Base-by-base conservation (phyloP, 2,329 filamentous ascomycete species). In the Chalaropsis ovoidea region DNA sequence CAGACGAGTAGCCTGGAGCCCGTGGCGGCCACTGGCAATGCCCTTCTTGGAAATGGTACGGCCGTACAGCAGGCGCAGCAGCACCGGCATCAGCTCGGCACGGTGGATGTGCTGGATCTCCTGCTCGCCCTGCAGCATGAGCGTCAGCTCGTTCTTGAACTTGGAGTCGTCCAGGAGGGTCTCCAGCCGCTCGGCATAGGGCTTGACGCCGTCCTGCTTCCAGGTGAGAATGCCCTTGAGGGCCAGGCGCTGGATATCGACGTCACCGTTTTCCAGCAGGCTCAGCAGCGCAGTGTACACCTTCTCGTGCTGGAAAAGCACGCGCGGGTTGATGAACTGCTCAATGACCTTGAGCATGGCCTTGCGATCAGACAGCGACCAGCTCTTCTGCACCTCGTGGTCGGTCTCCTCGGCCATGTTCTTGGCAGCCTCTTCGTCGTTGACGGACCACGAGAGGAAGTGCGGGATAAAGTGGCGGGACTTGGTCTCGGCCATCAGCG, bases 81-180 rank as follows among this genome's bases (percentile, higher is more conserved):
- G 79, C 4, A 99, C 84, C 1, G 94, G 93, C 80, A 97, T 89
- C 43, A 96, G 76, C 58, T 85, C 82, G 2, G 77, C 72, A 8
- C 88, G 84, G 72, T 99, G 90, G 62, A 87, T 83, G 6, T 85
- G 78, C 69, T 86, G 85, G 69, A 96, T 87, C 65, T 86, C 76
- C 66, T 85, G 85, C 19, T 89, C 86, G 17, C 87, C 83, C 71
- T 90, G 87, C 64, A 99, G 82, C 69, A 99, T 88, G 3, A 94
- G 85, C 0, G 90, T 87, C n/a, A 99, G 81, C 73, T 97, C 93
- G 71, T 97, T 94, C 72, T 91, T 90, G 76, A 97, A 96, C 61
- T 89, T 84, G 27, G 89, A 86, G 69, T 97, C 94, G 70, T 99
- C 94, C 8, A 97, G 82, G 1, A 99, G 79, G 70, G 90, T 92